Percentiles rank a stretch among this genome's conserved stretches.
These are phyloP conservation scores for Tricladium varicosporioides DNA, from an alignment of 2,329 filamentous ascomycete species.

Conservation along the genomic window DNA sequence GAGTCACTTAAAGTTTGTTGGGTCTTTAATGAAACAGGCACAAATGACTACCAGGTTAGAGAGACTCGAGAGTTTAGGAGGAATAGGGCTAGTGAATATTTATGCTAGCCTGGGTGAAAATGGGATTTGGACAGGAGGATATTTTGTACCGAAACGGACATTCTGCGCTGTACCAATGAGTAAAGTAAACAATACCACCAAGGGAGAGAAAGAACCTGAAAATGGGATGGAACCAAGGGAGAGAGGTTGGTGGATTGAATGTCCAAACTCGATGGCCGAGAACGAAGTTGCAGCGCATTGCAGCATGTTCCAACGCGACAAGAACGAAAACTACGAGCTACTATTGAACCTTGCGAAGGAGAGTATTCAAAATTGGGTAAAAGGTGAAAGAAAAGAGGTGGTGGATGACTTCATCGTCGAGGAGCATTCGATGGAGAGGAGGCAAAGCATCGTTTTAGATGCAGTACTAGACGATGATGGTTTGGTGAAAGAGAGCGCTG, in stretches of 20 bases:
- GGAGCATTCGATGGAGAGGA: constrained; percentile 18
- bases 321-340: constrained; percentile 23
- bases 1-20: constrained; percentile 83
- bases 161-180: constrained; percentile 68
- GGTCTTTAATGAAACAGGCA: constrained; percentile 70
- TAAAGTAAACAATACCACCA: background rate
- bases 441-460: constrained; percentile 6
- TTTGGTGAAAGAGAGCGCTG: constrained; percentile 11
- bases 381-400: constrained; percentile 18
- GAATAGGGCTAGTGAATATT: constrained; percentile 70
- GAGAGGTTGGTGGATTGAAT: constrained; percentile 20
- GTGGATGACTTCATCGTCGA: constrained; percentile 23
- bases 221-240: constrained; percentile 9
- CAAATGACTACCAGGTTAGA: constrained; percentile 69
- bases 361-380: constrained; percentile 21
- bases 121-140: constrained; percentile 59
- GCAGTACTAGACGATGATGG: constrained; percentile 25
- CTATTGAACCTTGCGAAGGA: constrained; percentile 18
- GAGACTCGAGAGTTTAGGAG: constrained; percentile 57
- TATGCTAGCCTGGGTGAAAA: constrained; percentile 76
- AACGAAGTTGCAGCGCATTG: constrained; percentile 31
- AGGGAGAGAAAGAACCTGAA: constrained; percentile 2
- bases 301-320: constrained; percentile 28
- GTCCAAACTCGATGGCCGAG: constrained; percentile 21
- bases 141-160: constrained; percentile 66